Conservation (phyloP, 2,329 filamentous ascomycete species). For the Diaporthe eres region DNA sequence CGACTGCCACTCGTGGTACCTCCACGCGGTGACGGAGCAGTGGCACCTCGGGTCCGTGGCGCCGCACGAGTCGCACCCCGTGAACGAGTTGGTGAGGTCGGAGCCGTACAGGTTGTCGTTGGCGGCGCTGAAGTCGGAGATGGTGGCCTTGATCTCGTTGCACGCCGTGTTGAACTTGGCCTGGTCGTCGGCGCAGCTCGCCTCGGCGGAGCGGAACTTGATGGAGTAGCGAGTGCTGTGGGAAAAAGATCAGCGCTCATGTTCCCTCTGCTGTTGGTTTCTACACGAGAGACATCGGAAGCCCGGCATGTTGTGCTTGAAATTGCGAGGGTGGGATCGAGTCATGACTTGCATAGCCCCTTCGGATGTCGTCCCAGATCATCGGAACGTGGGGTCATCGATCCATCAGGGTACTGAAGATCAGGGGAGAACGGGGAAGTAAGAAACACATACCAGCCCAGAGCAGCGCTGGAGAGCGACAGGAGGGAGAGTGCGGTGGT, state of each 20-base stretch:
- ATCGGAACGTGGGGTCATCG: not conserved
- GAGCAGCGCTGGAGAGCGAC: constrained; percentile 5
- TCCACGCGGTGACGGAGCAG: constrained; percentile 16
- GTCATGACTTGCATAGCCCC: constrained; percentile 25
- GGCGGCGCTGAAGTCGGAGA: constrained; percentile 10
- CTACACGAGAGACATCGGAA: not conserved
- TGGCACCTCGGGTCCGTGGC: not conserved
- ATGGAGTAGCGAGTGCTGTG: not conserved
- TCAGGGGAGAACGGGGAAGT: not conserved
- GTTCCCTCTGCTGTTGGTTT: not conserved
- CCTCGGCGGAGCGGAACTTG: not conserved
- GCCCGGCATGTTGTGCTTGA: not conserved
- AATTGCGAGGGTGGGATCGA: not conserved
- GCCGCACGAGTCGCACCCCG: not conserved
- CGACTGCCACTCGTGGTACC: constrained; percentile 23
- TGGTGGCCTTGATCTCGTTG: not conserved
- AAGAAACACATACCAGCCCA: constrained; percentile 3
- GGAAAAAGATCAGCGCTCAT: not conserved
- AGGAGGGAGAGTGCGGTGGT: constrained; percentile 7
- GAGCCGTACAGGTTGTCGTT: constrained; percentile 14
- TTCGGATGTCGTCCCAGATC: not conserved
- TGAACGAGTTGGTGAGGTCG: not conserved
- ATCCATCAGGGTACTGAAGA: not conserved
- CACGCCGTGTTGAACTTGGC: not conserved
- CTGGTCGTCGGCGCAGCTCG: not conserved